Percentiles rank a stretch among this genome's conserved stretches.
These are phyloP conservation scores for Cutaneotrichosporon sp. DNA, from an alignment of 1,284 basidiomycete species.

Conservation along the genomic window DNA sequence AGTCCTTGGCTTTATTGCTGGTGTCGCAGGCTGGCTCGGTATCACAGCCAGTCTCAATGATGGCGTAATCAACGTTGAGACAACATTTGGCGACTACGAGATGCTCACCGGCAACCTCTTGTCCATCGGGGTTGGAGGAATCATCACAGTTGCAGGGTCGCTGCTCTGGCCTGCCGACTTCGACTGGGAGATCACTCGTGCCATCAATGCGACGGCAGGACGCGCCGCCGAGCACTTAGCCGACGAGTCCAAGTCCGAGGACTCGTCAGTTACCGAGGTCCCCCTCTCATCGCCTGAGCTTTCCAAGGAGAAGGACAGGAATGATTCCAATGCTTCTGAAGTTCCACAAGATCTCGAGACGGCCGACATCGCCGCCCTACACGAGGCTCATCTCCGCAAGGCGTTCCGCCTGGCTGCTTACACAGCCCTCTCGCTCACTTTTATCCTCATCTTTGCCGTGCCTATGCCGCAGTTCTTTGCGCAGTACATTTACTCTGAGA, in stretches of 20 bases:
- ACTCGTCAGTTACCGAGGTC: background rate
- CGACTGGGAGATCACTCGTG: conserved; percentile 70
- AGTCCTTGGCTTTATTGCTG: conserved; percentile 64
- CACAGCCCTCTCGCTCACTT: conserved; percentile 58
- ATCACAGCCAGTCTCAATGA: conserved; percentile 66
- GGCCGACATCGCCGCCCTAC: conserved; percentile 1
- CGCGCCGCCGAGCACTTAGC: background rate
- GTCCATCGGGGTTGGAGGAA: conserved; percentile 72
- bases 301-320: conserved; percentile 19
- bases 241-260: background rate
- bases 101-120: conserved; percentile 77
- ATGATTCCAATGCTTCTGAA: no score
- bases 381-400: conserved; percentile 53
- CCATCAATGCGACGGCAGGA: conserved; percentile 55
- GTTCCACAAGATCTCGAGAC: conserved; percentile 18
- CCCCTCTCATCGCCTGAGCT: conserved; percentile 7
- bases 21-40: conserved; percentile 76
- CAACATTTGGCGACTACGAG: conserved; percentile 59
- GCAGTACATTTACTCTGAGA: conserved; percentile 62
- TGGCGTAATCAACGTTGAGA: conserved; percentile 64
- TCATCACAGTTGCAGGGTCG: conserved; percentile 64
- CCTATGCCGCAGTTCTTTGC: conserved; percentile 80
- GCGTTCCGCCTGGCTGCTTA: conserved; percentile 72
- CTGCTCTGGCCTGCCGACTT: conserved; percentile 70
- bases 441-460: conserved; percentile 55